phyloP scores from a whole-genome alignment of 1,139 yeast species.

The Yamadazyma aaseri region DNA sequence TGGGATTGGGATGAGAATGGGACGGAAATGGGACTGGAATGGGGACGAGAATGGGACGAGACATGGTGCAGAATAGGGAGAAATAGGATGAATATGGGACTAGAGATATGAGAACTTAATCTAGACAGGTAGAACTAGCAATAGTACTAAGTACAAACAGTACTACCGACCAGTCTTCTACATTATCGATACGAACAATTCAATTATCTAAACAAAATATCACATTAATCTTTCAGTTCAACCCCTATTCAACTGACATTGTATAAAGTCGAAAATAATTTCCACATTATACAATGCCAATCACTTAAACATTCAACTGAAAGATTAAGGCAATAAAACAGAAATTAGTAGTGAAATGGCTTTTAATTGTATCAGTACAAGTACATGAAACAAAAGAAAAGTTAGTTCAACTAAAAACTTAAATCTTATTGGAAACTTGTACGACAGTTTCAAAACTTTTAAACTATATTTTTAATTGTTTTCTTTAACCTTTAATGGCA shows the following conservation, averaged over 20 bases:
- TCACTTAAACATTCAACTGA: slow-evolving; percentile 20
- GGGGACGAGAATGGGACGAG: no score
- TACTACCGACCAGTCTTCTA: no score
- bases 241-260: slow-evolving; percentile 21
- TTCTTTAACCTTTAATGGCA: background rate
- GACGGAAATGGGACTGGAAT: no score
- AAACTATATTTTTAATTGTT: no score
- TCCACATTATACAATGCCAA: slow-evolving; percentile 16
- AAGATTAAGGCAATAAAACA: slow-evolving; percentile 12
- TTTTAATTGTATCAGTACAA: background rate
- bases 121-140: no score
- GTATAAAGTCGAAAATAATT: slow-evolving; percentile 10
- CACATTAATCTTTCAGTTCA: slow-evolving; percentile 17
- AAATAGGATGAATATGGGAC: no score
- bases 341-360: slow-evolving; percentile 6
- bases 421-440: slow-evolving; percentile 2
- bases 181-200: background rate
- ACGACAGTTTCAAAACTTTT: slow-evolving; percentile 1
- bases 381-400: background rate
- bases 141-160: no score
- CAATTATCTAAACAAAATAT: slow-evolving; percentile 6
- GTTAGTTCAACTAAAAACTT: slow-evolving; percentile 1
- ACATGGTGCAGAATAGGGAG: no score
- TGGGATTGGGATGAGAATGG: no score
- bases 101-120: no score